Evolutionary conservation across 169 alveolate genomes (phyloP).

Genomic region (Eimeria brunetti): DNA sequence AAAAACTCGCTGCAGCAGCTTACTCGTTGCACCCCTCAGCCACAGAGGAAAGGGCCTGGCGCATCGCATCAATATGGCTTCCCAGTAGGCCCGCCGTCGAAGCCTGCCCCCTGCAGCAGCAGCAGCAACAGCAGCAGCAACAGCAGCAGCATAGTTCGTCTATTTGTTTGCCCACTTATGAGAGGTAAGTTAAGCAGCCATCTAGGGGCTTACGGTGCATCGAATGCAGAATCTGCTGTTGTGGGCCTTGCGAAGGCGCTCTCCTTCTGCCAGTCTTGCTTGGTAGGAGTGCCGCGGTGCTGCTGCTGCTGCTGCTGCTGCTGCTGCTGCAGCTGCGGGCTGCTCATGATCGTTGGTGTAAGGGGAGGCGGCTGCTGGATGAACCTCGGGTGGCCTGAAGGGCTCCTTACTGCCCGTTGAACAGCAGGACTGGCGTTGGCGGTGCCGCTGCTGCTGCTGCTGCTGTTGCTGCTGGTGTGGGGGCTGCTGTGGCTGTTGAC

Average conservation of each 20-base stretch:
- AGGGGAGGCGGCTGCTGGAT: slow-evolving; percentile 51
- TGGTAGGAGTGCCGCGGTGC: background rate
- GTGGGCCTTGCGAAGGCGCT: background rate
- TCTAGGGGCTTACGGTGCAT: slow-evolving; percentile 5
- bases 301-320: background rate
- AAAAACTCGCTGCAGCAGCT: background rate
- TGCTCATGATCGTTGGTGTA: slow-evolving; percentile 19
- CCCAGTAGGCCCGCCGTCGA: slow-evolving; percentile 36
- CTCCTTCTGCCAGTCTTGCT: slow-evolving; percentile 14
- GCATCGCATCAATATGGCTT: slow-evolving; percentile 65
- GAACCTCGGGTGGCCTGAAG: background rate
- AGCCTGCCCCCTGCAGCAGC: slow-evolving; percentile 40
- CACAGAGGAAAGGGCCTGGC: slow-evolving; percentile 48
- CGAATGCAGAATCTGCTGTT: background rate
- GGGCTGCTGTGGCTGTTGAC: slow-evolving; percentile 4
- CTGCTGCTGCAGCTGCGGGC: slow-evolving; percentile 23
- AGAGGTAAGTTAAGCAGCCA: background rate
- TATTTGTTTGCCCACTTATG: background rate
- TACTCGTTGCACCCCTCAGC: slow-evolving; percentile 63
- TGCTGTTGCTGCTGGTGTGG: slow-evolving; percentile 5
- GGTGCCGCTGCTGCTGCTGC: background rate
- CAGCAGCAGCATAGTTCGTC: background rate
- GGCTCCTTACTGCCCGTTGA: background rate
- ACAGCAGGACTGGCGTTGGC: slow-evolving; percentile 12
- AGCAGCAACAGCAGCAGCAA: background rate